Conservation (phyloP, 129 eudicot species). For the Tagetes patula region DNA sequence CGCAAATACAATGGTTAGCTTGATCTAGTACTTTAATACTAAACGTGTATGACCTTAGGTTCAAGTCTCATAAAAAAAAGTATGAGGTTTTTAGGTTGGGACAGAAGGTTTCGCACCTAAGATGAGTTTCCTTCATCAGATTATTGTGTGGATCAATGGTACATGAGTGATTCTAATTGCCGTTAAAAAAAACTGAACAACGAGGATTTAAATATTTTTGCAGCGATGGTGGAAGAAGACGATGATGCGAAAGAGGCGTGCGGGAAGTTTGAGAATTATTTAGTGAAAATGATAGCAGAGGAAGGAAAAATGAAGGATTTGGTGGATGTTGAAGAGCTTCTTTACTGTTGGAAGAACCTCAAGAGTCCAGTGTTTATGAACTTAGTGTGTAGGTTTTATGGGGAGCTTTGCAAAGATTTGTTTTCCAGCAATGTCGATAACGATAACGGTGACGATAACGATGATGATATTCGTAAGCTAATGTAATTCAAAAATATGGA, state of each 20-base stretch:
- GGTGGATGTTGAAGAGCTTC: slow-evolving; percentile 81
- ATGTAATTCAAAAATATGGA: background rate
- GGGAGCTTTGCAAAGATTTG: slow-evolving; percentile 78
- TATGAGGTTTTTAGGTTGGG: no score
- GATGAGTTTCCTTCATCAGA: no score
- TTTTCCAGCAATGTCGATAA: slow-evolving; percentile 42
- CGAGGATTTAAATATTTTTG: background rate
- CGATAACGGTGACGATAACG: slow-evolving; percentile 14
- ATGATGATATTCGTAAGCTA: slow-evolving; percentile 23
- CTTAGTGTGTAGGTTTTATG: slow-evolving; percentile 75
- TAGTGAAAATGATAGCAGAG: slow-evolving; percentile 75
- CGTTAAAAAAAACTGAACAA: no score
- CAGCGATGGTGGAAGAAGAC: slow-evolving; percentile 25
- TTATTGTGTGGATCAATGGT: no score
- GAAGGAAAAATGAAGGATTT: slow-evolving; percentile 72
- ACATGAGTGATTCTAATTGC: no score
- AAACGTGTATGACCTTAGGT: no score
- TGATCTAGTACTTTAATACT: no score
- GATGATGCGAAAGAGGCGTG: slow-evolving; percentile 63
- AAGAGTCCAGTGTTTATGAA: slow-evolving; percentile 65
- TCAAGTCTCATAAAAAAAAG: no score
- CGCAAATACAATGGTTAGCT: no score
- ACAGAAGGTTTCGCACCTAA: no score
- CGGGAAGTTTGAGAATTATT: slow-evolving; percentile 66
- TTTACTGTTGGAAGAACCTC: slow-evolving; percentile 78